Evolutionary conservation across 108 stramenopile species (phyloP), one percentile per base, ranked within the genome.

Genomic region (Skeletonema menzelii): DNA sequence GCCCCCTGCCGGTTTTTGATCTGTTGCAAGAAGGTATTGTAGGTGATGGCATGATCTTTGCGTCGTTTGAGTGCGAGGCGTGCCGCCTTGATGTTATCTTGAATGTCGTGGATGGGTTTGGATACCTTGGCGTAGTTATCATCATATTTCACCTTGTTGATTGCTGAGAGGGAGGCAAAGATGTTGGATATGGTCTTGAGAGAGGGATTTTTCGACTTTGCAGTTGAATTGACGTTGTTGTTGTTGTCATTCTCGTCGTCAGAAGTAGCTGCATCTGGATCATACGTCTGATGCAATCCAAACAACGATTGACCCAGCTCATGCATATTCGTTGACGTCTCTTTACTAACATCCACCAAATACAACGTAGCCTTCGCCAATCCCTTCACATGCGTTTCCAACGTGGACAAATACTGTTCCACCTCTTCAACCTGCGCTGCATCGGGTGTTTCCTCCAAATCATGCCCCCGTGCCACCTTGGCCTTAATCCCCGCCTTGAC

Each of bases 291-390:
- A 60, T 90, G 81, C 67, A 89, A 80, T 27, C 89, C 92, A 67
- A 95, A 92, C n/a, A 88, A 58, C 12, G 92, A 83, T 40, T 88
- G 76, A 26, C 91, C 94, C 69, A 97, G 82, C 27, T 97, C 96
- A 62, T 90, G 87, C 67, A 92, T 76, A 49, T 76, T 79, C 20
- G 69, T 68, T 5, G 93, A 83, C 20, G 74, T 74, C 31, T 90
- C 92, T 42, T 81, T 69, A 13, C 88, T 88, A 37, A 76, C 73
- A 38, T 90, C 80, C 49, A 93, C 90, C 57, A 97, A 64, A n/a
- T 67, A 70, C 34, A 76, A 64, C 14, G 95, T 86, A 44, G 91
- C 88, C 69, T 86, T 89, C n/a, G 75, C 66, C 31, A 97, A 76
- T 3, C 73, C 70, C 58, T 85, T 90, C 49, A 91, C 75, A 57